Evolutionary conservation across 2,329 filamentous ascomycete genomes (phyloP).

Genomic region (Fusarium sp.): DNA sequence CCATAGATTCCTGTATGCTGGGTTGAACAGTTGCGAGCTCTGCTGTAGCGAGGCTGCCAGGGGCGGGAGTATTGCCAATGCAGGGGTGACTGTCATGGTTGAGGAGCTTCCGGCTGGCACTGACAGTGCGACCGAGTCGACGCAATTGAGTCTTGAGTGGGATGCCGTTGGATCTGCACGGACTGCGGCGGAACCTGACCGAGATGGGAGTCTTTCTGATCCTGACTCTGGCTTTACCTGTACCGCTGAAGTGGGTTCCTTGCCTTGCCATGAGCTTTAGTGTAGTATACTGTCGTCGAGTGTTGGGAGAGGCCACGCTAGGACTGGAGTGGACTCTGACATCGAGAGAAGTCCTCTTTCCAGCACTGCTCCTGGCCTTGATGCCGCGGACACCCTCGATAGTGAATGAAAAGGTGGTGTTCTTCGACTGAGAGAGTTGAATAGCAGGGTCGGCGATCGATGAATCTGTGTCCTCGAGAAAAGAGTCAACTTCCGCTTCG

Average conservation of each 20-base stretch:
- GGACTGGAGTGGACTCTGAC: background rate
- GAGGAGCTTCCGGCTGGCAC: background rate
- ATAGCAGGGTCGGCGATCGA: too few species aligned
- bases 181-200: background rate
- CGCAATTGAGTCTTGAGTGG: background rate
- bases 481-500: background rate
- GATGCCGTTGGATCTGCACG: background rate
- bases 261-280: background rate
- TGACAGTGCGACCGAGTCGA: background rate
- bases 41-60: background rate
- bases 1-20: background rate
- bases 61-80: background rate
- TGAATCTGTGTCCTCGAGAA: background rate
- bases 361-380: background rate
- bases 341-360: background rate
- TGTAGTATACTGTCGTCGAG: background rate
- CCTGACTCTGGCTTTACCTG: background rate
- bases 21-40: background rate
- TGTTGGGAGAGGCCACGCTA: background rate
- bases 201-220: background rate
- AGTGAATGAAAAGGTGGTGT: background rate
- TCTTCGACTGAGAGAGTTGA: background rate
- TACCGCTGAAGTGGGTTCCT: background rate
- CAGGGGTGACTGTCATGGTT: background rate
- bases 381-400: background rate